Evolutionary conservation across 176 grass and related monocot genomes (phyloP).

Genomic region (Lolium multiflorum): DNA sequence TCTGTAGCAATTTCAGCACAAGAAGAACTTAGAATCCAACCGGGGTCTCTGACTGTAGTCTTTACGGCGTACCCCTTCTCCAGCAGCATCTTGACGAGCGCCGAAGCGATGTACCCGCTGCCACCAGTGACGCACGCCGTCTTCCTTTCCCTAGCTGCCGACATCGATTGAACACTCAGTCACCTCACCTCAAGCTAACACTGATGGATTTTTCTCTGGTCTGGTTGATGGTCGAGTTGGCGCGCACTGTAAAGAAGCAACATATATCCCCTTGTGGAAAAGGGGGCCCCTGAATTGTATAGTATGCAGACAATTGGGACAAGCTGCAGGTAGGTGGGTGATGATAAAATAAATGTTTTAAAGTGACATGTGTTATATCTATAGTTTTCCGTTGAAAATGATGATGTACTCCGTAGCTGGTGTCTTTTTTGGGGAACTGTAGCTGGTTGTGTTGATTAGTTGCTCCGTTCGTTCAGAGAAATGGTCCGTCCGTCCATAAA

Average conservation of each 20-base stretch:
- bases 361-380: no score
- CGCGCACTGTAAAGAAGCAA: background rate
- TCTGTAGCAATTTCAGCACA: background rate
- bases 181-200: background rate
- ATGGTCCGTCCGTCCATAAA: no score
- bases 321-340: no score
- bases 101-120: conserved; percentile 65
- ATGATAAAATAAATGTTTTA: no score
- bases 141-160: background rate
- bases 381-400: no score
- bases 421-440: no score
- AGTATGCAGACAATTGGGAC: no score
- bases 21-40: conserved; percentile 18
- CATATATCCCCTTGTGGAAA: background rate
- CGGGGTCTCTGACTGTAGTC: conserved; percentile 75
- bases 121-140: conserved; percentile 78
- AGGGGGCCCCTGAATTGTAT: no score
- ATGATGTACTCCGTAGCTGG: no score
- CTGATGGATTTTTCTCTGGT: background rate
- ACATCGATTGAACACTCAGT: background rate
- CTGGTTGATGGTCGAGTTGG: background rate
- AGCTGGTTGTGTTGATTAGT: no score
- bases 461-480: no score
- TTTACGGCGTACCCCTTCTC: conserved; percentile 71
- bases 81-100: conserved; percentile 68